Percentiles rank a stretch among this genome's conserved stretches.
Conservation (phyloP, 2,329 filamentous ascomycete genomes). For the Apiospora saccharicola region DNA sequence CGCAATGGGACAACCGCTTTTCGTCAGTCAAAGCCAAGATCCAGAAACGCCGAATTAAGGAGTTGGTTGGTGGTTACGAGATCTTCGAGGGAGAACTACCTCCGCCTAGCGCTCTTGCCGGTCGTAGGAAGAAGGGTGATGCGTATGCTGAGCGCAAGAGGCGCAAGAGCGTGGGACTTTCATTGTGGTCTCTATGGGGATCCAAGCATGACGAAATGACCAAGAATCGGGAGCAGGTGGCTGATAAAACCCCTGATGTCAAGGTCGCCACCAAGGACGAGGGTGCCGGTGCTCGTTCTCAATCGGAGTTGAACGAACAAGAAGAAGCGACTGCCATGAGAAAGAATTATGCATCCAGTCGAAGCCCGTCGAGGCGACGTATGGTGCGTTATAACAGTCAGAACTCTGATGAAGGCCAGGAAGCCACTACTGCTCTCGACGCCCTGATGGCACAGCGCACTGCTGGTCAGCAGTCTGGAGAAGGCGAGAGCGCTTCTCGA, state of each 20-base stretch:
- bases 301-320: slow-evolving; percentile 50
- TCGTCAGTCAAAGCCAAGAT: slow-evolving; percentile 72
- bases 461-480: slow-evolving; percentile 46
- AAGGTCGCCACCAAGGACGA: slow-evolving; percentile 51
- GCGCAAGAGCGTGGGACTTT: slow-evolving; percentile 53
- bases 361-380: slow-evolving; percentile 53
- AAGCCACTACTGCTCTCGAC: slow-evolving; percentile 52
- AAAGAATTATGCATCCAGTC: slow-evolving; percentile 34
- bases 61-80: slow-evolving; percentile 75
- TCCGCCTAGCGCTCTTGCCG: slow-evolving; percentile 83
- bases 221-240: slow-evolving; percentile 65
- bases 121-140: slow-evolving; percentile 63
- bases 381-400: slow-evolving; percentile 61
- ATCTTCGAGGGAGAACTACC: slow-evolving; percentile 77
- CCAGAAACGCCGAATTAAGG: slow-evolving; percentile 75
- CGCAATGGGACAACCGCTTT: slow-evolving; percentile 77
- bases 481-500: slow-evolving; percentile 39
- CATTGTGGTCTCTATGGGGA: slow-evolving; percentile 81
- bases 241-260: slow-evolving; percentile 48
- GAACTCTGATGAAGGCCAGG: slow-evolving; percentile 34
- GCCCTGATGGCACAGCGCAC: slow-evolving; percentile 52
- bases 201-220: slow-evolving; percentile 86
- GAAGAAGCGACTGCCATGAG: slow-evolving; percentile 38
- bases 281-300: slow-evolving; percentile 53
- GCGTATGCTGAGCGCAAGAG: slow-evolving; percentile 61